Percentiles rank a stretch among this genome's conserved stretches.
Conservation (phyloP, 75 land plant species). For the Larix kaempferi region DNA sequence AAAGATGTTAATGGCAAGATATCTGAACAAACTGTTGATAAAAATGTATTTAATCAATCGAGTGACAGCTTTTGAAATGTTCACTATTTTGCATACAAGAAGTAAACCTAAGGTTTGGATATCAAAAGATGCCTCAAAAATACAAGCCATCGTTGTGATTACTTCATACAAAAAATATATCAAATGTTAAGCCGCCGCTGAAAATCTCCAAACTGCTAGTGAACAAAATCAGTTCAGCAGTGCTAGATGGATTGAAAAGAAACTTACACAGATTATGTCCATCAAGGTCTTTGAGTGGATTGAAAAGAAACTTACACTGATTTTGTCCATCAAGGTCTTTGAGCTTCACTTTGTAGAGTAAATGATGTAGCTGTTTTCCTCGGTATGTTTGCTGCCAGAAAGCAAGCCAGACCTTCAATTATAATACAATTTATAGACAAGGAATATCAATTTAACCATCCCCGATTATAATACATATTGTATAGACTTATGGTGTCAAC, state of each 20-base stretch:
- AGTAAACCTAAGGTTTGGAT: too few relatives aligned
- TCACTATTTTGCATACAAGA: too few relatives aligned
- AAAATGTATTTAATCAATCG: too few relatives aligned
- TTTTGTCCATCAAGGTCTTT: constrained; percentile 60
- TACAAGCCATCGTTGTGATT: neutral
- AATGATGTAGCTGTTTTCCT: constrained; percentile 88
- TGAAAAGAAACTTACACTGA: constrained; percentile 46
- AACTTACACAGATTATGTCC: constrained; percentile 60
- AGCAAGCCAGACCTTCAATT: constrained; percentile 1
- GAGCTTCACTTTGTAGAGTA: constrained; percentile 75
- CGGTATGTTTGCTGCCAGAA: constrained; percentile 72
- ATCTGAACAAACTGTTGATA: too few relatives aligned
- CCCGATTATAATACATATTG: neutral
- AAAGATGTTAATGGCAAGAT: neutral
- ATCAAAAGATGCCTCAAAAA: too few relatives aligned
- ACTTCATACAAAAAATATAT: neutral
- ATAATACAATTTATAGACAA: too few relatives aligned
- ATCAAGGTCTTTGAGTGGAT: constrained; percentile 45
- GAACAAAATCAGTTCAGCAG: neutral
- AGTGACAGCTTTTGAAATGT: too few relatives aligned
- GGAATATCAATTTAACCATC: neutral
- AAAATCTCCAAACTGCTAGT: neutral
- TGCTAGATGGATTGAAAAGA: neutral
- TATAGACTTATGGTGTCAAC: neutral
- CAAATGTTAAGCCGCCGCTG: neutral